A percentile compares a stretch with the other conserved stretches of the same genome.
phyloP scores from a whole-genome alignment of 768 basidiomycete genomes.

The Glaciozyma antarctica region DNA sequence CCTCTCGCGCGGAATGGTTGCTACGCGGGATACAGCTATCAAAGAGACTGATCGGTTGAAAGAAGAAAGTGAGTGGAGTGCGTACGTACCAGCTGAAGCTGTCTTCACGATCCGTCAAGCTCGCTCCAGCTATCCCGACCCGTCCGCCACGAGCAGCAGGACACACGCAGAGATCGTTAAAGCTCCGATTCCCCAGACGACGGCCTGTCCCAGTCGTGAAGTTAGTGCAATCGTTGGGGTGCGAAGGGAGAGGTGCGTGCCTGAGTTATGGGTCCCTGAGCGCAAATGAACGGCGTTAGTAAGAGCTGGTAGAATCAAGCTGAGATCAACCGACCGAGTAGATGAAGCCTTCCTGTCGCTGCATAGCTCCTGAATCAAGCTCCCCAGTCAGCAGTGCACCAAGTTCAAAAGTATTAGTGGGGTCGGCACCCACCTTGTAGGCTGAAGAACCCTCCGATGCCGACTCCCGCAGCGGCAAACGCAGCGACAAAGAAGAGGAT shows the following conservation, averaged over 20 bases:
- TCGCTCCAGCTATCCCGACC: not conserved
- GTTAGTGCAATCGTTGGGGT: too few relatives aligned
- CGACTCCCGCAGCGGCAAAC: not conserved
- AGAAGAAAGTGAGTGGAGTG: too few relatives aligned
- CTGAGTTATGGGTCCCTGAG: not conserved
- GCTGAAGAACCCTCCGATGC: not conserved
- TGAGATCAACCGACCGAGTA: constrained; percentile 8
- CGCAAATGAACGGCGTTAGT: too few relatives aligned
- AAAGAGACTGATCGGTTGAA: too few relatives aligned
- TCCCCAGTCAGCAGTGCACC: too few relatives aligned
- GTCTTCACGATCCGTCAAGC: not conserved
- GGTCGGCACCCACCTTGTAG: not conserved
- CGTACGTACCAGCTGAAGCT: too few relatives aligned
- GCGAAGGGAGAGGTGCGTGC: too few relatives aligned
- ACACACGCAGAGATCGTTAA: constrained; percentile 14
- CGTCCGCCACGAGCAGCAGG: constrained; percentile 13
- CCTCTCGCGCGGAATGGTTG: too few relatives aligned
- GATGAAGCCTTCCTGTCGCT: constrained; percentile 13
- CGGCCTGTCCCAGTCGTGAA: not conserved
- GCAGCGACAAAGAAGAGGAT: constrained; percentile 24
- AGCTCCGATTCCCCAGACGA: constrained; percentile 5
- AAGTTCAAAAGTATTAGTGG: too few relatives aligned
- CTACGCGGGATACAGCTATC: too few relatives aligned
- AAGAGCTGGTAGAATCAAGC: not conserved
- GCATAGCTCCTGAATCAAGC: not conserved